A percentile compares a stretch with the other conserved stretches of the same genome.
These are phyloP conservation scores for Nicotiana tomentosiformis DNA, from an alignment of 257 asterid genomes.

Conservation along the genomic window DNA sequence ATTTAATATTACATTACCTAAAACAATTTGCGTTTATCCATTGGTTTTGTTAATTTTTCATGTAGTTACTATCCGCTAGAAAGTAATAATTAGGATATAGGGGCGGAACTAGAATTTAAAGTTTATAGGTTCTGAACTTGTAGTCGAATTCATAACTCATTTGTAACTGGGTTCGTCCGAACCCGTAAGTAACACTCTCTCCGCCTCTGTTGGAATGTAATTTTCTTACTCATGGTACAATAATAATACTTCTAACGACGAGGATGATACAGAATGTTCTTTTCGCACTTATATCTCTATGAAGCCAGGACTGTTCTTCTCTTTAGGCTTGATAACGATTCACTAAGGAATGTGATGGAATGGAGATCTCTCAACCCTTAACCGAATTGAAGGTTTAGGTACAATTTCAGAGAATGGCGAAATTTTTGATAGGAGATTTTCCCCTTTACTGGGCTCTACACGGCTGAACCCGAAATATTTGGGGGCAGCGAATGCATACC, in stretches of 20 bases:
- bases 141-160: no score
- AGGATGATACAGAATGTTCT: neutral
- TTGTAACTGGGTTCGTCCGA: no score
- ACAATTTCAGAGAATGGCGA: rapidly evolving
- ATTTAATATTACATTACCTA: neutral
- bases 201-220: neutral
- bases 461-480: no score
- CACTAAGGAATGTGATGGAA: neutral
- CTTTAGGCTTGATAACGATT: neutral
- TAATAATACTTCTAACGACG: neutral
- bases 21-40: neutral
- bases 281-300: neutral
- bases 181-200: no score
- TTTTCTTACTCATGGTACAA: neutral
- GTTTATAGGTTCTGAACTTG: no score
- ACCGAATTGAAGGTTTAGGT: rapidly evolving
- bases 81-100: neutral
- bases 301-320: neutral
- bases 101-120: no score
- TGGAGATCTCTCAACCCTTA: neutral
- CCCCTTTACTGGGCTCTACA: neutral
- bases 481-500: no score
- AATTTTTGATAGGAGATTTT: neutral
- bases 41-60: neutral
- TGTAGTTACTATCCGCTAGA: neutral